phyloP scores from a whole-genome alignment of 106 monocot genomes.

The Allium sativum region DNA sequence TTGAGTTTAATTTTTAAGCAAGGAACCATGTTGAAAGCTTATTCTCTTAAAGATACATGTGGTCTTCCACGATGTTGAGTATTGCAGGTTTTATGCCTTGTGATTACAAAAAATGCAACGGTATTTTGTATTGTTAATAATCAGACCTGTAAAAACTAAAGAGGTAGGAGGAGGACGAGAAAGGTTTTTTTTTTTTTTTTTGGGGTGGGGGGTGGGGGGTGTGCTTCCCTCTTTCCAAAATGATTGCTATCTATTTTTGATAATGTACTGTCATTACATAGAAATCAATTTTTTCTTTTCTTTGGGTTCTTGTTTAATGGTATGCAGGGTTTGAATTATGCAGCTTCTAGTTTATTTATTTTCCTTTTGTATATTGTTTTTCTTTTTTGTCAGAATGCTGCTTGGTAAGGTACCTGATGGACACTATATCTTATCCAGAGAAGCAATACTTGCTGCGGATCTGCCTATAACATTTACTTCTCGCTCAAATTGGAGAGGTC shows the following conservation, averaged over 20 bases:
- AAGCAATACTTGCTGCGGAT: constrained; percentile 64
- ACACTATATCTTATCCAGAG: constrained; percentile 67
- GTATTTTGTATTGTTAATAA: no score
- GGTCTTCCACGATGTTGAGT: no score
- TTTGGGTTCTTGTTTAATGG: not conserved
- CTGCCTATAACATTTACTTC: constrained; percentile 54
- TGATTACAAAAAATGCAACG: no score
- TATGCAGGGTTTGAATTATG: not conserved
- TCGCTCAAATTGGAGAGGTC: constrained; percentile 74
- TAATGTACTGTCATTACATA: not conserved
- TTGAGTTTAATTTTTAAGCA: no score
- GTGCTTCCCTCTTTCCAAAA: no score
- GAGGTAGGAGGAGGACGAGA: no score
- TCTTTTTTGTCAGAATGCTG: constrained; percentile 49
- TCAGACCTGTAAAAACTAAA: no score
- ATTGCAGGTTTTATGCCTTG: no score
- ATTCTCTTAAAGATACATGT: no score
- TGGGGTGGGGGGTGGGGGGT: no score
- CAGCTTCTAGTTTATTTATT: not conserved
- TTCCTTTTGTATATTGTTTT: not conserved
- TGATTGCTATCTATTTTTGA: not conserved
- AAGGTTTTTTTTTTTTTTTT: no score
- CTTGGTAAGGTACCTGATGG: constrained; percentile 69
- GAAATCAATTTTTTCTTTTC: not conserved
- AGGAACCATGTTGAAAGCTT: no score